Percentiles rank a stretch among this genome's conserved stretches.
Evolutionary conservation across 805 yeast species (phyloP).

Genomic region (Starmerella khaoyaiensis): DNA sequence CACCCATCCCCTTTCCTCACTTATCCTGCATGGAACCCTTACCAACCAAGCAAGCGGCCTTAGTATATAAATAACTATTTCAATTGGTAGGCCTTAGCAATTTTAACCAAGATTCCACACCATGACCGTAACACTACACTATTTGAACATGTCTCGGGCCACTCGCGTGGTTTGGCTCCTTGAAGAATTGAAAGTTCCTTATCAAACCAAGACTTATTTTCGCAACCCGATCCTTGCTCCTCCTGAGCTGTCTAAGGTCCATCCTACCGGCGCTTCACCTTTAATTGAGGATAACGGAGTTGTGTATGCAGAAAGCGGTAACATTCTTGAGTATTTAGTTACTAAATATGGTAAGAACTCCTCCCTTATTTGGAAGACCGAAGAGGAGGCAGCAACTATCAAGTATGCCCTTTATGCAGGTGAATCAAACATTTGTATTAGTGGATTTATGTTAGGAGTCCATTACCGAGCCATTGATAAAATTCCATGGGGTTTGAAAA

Average conservation of each 20-base stretch:
- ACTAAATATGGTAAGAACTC: constrained; percentile 36
- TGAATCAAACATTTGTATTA: constrained; percentile 52
- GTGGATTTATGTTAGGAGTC: constrained; percentile 31
- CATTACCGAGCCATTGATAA: constrained; percentile 26
- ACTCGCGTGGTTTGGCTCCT: constrained; percentile 51
- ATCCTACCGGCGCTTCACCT: constrained; percentile 56
- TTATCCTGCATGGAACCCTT: too few species aligned
- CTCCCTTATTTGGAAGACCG: constrained; percentile 31
- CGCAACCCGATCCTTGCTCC: constrained; percentile 42
- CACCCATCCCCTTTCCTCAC: too few species aligned
- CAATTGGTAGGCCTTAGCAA: too few species aligned
- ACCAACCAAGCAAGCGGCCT: too few species aligned
- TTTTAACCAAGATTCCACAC: too few species aligned
- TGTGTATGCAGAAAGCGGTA: constrained; percentile 47
- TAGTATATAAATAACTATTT: too few species aligned
- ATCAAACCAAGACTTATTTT: constrained; percentile 40
- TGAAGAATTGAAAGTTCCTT: constrained; percentile 46
- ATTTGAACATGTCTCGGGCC: constrained; percentile 43
- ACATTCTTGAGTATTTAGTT: constrained; percentile 41
- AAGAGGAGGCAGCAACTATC: constrained; percentile 33
- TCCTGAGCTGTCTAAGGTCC: constrained; percentile 37
- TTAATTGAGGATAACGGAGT: constrained; percentile 37
- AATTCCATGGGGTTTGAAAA: constrained; percentile 17
- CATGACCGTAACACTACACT: constrained; percentile 16
- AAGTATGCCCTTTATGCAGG: constrained; percentile 43